Percentiles rank a stretch among this genome's conserved stretches.
phyloP scores from a whole-genome alignment of 1,284 basidiomycete genomes.

The Lignosus rhinocerotis region DNA sequence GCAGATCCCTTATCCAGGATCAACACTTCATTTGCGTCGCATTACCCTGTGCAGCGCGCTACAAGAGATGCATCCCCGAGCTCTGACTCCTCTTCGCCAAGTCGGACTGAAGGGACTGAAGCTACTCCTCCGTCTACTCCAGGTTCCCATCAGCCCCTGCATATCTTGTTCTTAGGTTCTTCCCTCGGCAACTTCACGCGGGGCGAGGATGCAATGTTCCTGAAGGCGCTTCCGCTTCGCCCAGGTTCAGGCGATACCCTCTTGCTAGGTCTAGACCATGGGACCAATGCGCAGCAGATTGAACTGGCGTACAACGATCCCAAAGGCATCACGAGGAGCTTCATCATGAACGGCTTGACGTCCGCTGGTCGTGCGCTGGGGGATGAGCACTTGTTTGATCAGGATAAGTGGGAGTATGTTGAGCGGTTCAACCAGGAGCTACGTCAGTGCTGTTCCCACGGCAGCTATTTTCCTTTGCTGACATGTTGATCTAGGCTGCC shows the following conservation, averaged over 20 bases:
- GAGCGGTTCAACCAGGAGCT: conserved; percentile 72
- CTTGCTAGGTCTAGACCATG: conserved; percentile 84
- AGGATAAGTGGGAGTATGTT: conserved; percentile 83
- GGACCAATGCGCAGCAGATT: conserved; percentile 67
- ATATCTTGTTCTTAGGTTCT: conserved; percentile 92
- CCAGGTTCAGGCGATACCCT: conserved; percentile 71
- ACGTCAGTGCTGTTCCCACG: conserved; percentile 49
- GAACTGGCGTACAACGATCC: conserved; percentile 86
- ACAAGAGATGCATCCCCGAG: conserved; percentile 36
- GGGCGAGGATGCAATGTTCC: conserved; percentile 71
- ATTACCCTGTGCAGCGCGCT: conserved; percentile 21
- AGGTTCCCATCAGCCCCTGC: conserved; percentile 53
- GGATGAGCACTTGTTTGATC: conserved; percentile 59
- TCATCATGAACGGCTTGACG: conserved; percentile 90
- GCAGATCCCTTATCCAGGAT: conserved; percentile 12
- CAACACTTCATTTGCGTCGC: conserved; percentile 16
- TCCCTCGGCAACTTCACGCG: conserved; percentile 93
- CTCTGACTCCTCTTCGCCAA: conserved; percentile 32
- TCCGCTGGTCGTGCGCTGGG: conserved; percentile 63
- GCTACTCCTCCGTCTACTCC: conserved; percentile 42
- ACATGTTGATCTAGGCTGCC: conserved; percentile 56
- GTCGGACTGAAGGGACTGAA: conserved; percentile 29
- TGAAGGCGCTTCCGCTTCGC: conserved; percentile 78
- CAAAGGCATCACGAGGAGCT: conserved; percentile 75
- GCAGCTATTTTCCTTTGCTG: not conserved